Percentiles rank a stretch among this genome's conserved stretches.
Conservation (phyloP, 805 yeast species). For the Teunomyces tritomae region DNA sequence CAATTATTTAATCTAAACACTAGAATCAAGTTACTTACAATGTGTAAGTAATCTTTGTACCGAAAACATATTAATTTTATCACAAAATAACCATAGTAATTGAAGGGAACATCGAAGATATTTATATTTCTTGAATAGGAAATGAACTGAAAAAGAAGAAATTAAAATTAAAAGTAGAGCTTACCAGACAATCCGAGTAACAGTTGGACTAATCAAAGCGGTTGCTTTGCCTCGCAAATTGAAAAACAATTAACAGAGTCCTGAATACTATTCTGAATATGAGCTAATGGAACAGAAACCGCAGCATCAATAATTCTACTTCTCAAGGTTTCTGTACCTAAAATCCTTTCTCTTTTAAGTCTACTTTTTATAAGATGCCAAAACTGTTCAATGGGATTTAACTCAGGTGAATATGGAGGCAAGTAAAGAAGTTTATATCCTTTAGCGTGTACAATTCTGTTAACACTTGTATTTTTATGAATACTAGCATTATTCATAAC, state of each 20-base stretch:
- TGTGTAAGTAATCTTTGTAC: not conserved
- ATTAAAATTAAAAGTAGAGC: not conserved
- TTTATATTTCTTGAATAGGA: too few species aligned
- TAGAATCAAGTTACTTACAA: not conserved
- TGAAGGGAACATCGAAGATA: not conserved
- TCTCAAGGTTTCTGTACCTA: not conserved
- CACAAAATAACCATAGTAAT: not conserved
- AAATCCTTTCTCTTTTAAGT: not conserved
- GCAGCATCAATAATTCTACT: not conserved
- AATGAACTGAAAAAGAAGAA: not conserved
- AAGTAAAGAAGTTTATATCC: slow-evolving; percentile 12
- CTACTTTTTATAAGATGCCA: slow-evolving; percentile 9
- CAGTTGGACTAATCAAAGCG: not conserved
- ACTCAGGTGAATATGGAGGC: slow-evolving; percentile 13
- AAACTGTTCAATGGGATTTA: slow-evolving; percentile 14
- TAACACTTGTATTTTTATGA: slow-evolving; percentile 10
- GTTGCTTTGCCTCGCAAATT: not conserved
- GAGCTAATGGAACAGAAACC: not conserved
- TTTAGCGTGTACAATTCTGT: slow-evolving; percentile 8
- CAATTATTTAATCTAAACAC: not conserved
- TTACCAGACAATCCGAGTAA: not conserved
- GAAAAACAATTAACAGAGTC: not conserved
- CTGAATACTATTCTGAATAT: not conserved
- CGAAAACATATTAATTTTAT: not conserved
- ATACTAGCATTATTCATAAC: slow-evolving; percentile 15